Conservation (phyloP, 129 eudicot species). For the Lactuca sativa region DNA sequence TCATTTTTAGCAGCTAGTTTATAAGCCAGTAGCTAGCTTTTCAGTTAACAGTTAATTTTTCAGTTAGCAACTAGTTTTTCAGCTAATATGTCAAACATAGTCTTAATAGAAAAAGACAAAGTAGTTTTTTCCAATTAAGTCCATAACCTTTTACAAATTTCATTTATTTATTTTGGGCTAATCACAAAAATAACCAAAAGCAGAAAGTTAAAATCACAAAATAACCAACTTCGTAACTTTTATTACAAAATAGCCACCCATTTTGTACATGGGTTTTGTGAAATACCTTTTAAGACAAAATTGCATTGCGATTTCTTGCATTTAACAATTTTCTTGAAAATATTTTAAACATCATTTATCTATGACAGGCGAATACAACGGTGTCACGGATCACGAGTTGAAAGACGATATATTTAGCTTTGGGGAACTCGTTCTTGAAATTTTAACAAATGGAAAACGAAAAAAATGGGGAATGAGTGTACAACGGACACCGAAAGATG, state of each 20-base stretch:
- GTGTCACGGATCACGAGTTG: constrained; percentile 53
- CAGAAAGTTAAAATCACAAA: background rate
- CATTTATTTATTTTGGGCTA: background rate
- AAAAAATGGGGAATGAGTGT: constrained; percentile 45
- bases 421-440: constrained; percentile 66
- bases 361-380: constrained; percentile 52
- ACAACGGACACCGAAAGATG: constrained; percentile 45
- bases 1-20: no score
- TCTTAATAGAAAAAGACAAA: background rate
- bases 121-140: background rate
- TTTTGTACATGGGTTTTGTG: background rate
- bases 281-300: background rate
- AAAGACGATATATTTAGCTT: constrained; percentile 61
- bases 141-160: background rate
- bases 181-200: background rate
- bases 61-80: no score
- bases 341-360: background rate
- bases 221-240: no score
- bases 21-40: no score
- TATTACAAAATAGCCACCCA: background rate
- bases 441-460: constrained; percentile 64
- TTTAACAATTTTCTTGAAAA: background rate
- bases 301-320: no score
- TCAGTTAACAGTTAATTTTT: no score
- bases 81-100: no score